phyloP scores from a whole-genome alignment of 2,329 filamentous ascomycete genomes.

The Cladophialophora chaetospira region DNA sequence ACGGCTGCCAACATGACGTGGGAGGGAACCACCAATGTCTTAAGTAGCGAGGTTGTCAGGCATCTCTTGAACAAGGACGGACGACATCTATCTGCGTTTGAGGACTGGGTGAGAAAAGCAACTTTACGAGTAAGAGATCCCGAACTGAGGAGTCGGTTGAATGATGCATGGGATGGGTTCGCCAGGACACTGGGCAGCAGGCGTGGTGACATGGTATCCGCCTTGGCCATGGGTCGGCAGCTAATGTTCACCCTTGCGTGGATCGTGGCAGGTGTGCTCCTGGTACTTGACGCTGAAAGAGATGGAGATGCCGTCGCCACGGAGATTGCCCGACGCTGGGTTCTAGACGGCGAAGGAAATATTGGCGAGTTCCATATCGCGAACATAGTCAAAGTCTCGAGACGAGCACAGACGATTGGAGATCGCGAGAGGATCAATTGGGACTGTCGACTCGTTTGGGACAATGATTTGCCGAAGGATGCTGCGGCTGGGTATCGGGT shows the following conservation, averaged over 20 bases:
- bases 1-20: conserved; percentile 57
- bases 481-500: conserved; percentile 11
- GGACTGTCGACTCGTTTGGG: conserved; percentile 40
- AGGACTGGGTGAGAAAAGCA: conserved; percentile 50
- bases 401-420: conserved; percentile 5
- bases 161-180: conserved; percentile 9
- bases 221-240: conserved; percentile 36
- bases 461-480: conserved; percentile 32
- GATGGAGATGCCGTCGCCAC: conserved; percentile 38
- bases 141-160: conserved; percentile 16
- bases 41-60: conserved; percentile 57
- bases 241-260: conserved; percentile 42
- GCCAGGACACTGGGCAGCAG: conserved; percentile 1
- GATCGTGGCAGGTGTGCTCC: conserved; percentile 40
- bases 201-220: conserved; percentile 21
- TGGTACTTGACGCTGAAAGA: conserved; percentile 42
- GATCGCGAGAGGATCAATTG: conserved; percentile 29
- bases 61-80: conserved; percentile 29
- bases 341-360: conserved; percentile 36
- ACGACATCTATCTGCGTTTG: conserved; percentile 36
- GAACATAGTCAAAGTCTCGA: conserved; percentile 30
- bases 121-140: conserved; percentile 34
- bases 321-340: conserved; percentile 43
- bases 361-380: conserved; percentile 37
- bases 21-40: conserved; percentile 73